Conservation (phyloP, 23 red algal species). For the Gracilariopsis chorda region DNA sequence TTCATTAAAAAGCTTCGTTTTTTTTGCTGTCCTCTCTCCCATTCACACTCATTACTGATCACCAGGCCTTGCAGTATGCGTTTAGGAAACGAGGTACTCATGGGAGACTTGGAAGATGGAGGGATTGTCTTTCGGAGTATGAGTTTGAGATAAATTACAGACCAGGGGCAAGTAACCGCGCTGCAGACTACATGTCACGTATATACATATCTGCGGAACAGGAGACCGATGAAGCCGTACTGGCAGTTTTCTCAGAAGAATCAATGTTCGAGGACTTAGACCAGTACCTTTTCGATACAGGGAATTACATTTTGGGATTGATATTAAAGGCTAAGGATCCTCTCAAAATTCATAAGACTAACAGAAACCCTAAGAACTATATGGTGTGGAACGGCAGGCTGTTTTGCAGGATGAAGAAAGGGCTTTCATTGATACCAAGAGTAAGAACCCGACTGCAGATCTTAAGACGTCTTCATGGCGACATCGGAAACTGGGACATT, state of each 20-base stretch:
- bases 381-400: background rate
- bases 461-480: background rate
- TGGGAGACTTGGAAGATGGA: background rate
- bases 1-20: background rate
- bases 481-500: background rate
- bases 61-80: background rate
- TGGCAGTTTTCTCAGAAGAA: background rate
- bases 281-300: background rate
- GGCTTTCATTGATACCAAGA: background rate
- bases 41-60: background rate
- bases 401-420: background rate
- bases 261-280: background rate
- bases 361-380: too few species aligned
- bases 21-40: background rate
- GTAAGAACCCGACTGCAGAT: background rate
- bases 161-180: background rate
- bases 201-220: background rate
- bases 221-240: background rate
- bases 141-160: background rate
- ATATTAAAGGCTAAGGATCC: background rate
- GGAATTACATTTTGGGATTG: too few species aligned
- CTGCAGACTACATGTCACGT: background rate
- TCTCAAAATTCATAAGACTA: too few species aligned
- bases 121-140: background rate
- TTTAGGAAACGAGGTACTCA: background rate